These are phyloP conservation scores for Colletotrichum trifolii DNA, from an alignment of 2,329 filamentous ascomycete species.

Conservation along the genomic window DNA sequence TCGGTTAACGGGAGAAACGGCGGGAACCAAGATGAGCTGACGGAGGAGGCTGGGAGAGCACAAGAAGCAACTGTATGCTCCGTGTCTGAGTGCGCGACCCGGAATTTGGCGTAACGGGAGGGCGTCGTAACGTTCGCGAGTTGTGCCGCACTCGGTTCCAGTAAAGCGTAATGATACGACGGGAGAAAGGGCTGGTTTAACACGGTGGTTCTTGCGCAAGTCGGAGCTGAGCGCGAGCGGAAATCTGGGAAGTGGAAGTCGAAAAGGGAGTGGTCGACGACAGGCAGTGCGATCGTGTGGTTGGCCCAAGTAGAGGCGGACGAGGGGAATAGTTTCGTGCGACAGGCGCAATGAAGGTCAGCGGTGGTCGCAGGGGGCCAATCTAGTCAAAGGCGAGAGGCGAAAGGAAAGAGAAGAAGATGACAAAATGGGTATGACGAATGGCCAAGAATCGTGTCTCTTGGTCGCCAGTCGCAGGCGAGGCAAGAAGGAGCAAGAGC, in stretches of 20 bases:
- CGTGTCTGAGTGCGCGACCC: conserved; percentile 9
- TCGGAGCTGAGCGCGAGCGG: background rate
- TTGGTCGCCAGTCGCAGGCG: conserved; percentile 9
- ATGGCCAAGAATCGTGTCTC: conserved; percentile 19
- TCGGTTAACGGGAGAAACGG: conserved; percentile 11
- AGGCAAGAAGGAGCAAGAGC: conserved; percentile 1
- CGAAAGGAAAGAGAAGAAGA: background rate
- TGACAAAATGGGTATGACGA: conserved; percentile 4
- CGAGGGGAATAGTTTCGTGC: background rate
- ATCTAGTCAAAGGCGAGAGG: background rate
- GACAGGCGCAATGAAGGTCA: conserved; percentile 1
- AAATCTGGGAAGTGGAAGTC: conserved; percentile 1
- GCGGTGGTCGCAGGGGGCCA: background rate
- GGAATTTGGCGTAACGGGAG: conserved; percentile 6
- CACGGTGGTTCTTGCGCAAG: conserved; percentile 8
- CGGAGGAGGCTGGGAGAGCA: conserved; percentile 13
- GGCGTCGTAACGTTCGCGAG: background rate
- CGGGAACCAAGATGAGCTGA: background rate
- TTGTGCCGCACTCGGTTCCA: conserved; percentile 1
- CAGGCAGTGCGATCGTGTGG: conserved; percentile 18
- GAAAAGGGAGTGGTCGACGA: conserved; percentile 8
- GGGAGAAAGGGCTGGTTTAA: background rate
- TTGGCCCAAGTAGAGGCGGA: conserved; percentile 10
- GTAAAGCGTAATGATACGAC: background rate
- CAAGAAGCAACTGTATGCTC: conserved; percentile 9